Evolutionary conservation across 2,329 filamentous ascomycete species (phyloP).

Genomic region (Neonectria punicea): DNA sequence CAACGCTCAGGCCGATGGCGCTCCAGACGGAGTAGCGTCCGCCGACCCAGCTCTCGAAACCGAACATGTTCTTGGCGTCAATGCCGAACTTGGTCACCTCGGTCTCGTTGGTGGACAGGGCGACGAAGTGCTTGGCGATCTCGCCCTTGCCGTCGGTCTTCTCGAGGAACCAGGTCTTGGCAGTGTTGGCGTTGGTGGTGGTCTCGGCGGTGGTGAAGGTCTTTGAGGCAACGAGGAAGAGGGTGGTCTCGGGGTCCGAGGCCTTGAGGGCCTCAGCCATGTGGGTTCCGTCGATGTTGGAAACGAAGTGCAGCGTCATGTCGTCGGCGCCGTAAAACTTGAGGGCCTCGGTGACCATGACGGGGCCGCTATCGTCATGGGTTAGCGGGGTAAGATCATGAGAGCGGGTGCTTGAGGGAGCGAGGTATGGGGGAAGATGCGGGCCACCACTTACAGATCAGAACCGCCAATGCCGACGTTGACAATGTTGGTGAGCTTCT

Average conservation of each 20-base stretch:
- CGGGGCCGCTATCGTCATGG: slow-evolving; percentile 76
- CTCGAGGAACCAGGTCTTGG: slow-evolving; percentile 96
- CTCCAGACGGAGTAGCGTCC: slow-evolving; percentile 99
- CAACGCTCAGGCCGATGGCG: slow-evolving; percentile 94
- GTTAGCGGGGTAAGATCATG: slow-evolving; percentile 27
- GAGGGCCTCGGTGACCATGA: slow-evolving; percentile 98
- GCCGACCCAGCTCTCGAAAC: slow-evolving; percentile 98
- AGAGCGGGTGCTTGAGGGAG: background rate
- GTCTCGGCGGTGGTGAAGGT: slow-evolving; percentile 99
- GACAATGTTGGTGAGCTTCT: slow-evolving; percentile 95
- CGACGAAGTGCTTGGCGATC: slow-evolving; percentile 98
- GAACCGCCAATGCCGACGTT: slow-evolving; percentile 99
- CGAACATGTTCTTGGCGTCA: slow-evolving; percentile 99
- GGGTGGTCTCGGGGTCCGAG: slow-evolving; percentile 96
- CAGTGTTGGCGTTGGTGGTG: slow-evolving; percentile 94
- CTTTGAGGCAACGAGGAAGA: slow-evolving; percentile 98
- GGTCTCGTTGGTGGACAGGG: slow-evolving; percentile 92
- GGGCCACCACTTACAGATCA: slow-evolving; percentile 78
- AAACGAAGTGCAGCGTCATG: slow-evolving; percentile 96
- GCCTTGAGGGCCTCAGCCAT: slow-evolving; percentile 90
- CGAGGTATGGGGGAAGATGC: background rate
- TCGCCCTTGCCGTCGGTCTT: slow-evolving; percentile 79
- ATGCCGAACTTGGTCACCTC: slow-evolving; percentile 99
- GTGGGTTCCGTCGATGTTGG: slow-evolving; percentile 99
- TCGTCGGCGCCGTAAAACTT: slow-evolving; percentile 91